These are phyloP conservation scores for Iris pallida DNA, from an alignment of 116 monocot species.

Conservation along the genomic window DNA sequence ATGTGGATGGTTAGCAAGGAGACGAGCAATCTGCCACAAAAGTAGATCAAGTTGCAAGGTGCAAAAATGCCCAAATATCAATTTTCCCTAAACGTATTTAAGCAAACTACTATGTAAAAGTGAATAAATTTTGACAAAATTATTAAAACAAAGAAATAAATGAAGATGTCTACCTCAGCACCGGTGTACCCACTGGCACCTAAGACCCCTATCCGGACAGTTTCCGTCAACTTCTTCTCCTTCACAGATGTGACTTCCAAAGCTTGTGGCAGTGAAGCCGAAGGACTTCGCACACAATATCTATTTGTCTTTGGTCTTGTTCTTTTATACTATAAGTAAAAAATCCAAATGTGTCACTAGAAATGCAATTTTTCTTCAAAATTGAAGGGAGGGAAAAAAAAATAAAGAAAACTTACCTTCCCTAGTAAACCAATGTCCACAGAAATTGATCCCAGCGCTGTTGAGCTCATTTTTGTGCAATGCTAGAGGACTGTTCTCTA, in stretches of 20 bases:
- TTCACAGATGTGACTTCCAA: constrained; percentile 10
- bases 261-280: constrained; percentile 25
- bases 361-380: not conserved
- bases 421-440: not conserved
- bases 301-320: constrained; percentile 9
- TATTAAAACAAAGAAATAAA: not conserved
- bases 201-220: constrained; percentile 56
- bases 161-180: constrained; percentile 52
- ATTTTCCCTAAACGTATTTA: no score
- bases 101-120: no score
- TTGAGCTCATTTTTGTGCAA: constrained; percentile 20
- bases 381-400: not conserved
- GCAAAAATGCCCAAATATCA: constrained; percentile 1
- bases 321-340: constrained; percentile 10
- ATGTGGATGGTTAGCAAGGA: constrained; percentile 81
- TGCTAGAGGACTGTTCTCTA: no score
- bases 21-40: constrained; percentile 61
- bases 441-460: constrained; percentile 14
- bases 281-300: constrained; percentile 21
- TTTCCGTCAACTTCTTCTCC: constrained; percentile 21
- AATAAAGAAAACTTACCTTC: constrained; percentile 18
- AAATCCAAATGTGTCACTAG: not conserved
- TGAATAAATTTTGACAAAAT: not conserved
- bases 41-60: constrained; percentile 4
- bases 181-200: constrained; percentile 97